Percentiles rank a stretch among this genome's conserved stretches.
phyloP scores from a whole-genome alignment of 2,329 filamentous ascomycete genomes.

The Botryotinia convoluta region DNA sequence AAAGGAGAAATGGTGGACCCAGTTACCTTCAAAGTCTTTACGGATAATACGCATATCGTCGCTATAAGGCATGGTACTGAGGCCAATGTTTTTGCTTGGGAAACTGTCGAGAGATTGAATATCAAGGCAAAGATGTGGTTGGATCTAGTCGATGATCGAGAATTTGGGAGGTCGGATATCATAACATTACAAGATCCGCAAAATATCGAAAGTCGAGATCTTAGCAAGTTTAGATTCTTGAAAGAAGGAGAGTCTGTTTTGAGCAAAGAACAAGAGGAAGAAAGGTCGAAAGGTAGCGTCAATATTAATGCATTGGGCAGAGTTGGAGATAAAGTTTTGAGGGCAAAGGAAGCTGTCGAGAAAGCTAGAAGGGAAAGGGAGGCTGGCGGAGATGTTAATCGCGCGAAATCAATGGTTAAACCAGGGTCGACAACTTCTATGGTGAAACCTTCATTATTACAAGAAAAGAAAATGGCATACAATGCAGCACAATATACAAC shows the following conservation, averaged over 20 bases:
- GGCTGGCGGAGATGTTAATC: constrained; percentile 57
- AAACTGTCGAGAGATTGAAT: constrained; percentile 92
- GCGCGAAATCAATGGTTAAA: constrained; percentile 42
- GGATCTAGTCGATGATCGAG: constrained; percentile 82
- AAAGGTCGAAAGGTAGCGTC: constrained; percentile 64
- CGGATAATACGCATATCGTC: constrained; percentile 96
- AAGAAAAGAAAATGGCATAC: constrained; percentile 63
- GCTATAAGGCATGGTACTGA: constrained; percentile 76
- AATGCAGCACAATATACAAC: constrained; percentile 91
- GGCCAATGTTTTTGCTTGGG: constrained; percentile 94
- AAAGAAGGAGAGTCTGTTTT: constrained; percentile 73
- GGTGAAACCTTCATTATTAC: constrained; percentile 46
- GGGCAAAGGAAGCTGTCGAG: constrained; percentile 91
- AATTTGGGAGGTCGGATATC: constrained; percentile 86
- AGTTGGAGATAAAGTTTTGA: constrained; percentile 76
- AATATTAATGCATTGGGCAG: constrained; percentile 80
- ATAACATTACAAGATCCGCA: constrained; percentile 96
- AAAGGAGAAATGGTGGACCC: constrained; percentile 87
- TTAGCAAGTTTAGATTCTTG: constrained; percentile 85
- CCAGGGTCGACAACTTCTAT: constrained; percentile 38
- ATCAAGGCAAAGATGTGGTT: constrained; percentile 96
- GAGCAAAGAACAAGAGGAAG: constrained; percentile 67
- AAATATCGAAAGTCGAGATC: constrained; percentile 76
- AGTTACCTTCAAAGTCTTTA: constrained; percentile 96
- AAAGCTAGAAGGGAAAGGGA: constrained; percentile 75